phyloP scores from a whole-genome alignment of 306 rosid species.

The Ziziphus jujuba region DNA sequence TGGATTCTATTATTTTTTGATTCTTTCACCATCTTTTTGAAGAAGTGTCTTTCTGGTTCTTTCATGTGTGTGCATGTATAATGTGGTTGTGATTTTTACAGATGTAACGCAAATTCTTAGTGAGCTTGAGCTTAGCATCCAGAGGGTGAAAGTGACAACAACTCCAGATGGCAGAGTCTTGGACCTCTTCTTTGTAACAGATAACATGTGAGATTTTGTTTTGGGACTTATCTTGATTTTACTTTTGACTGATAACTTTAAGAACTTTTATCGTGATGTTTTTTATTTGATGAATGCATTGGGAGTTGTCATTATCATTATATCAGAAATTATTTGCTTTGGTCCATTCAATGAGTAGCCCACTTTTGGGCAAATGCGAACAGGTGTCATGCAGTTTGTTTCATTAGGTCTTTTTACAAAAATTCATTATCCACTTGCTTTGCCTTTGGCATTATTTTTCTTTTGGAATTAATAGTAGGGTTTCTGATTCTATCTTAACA shows the following conservation, averaged over 20 bases:
- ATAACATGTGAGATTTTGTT: conserved; percentile 51
- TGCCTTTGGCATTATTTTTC: neutral
- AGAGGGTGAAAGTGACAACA: conserved; percentile 72
- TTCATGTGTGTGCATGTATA: neutral
- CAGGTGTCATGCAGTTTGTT: neutral
- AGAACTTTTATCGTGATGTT: neutral
- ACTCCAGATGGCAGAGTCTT: conserved; percentile 77
- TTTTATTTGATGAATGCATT: conserved; percentile 4
- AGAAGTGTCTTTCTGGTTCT: neutral
- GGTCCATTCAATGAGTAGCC: too few species aligned
- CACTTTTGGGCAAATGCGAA: neutral
- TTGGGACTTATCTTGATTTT: neutral
- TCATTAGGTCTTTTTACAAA: neutral
- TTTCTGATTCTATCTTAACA: neutral
- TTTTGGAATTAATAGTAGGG: neutral
- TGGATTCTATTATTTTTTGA: neutral
- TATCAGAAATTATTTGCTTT: too few species aligned
- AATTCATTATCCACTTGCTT: conserved; percentile 6
- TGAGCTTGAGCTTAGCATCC: conserved; percentile 73
- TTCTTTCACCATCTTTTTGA: neutral
- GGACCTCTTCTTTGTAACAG: conserved; percentile 82
- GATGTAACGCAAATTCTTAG: conserved; percentile 64
- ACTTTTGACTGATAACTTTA: neutral
- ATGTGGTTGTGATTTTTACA: conserved; percentile 15
- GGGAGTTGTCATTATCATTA: neutral